phyloP scores from a whole-genome alignment of 306 rosid genomes.

The Begonia masoniana region DNA sequence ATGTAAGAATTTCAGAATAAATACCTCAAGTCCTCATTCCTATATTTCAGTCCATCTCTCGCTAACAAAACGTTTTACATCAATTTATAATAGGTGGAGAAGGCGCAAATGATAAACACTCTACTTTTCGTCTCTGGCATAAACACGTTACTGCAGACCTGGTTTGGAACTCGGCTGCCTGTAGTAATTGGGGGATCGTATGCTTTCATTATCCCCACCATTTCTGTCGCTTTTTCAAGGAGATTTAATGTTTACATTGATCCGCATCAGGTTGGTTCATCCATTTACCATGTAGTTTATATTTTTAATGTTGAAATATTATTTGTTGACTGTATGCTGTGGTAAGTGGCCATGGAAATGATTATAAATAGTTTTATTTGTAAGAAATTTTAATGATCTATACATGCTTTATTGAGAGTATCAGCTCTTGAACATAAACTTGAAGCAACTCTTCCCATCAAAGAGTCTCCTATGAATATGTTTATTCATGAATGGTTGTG shows the following conservation, averaged over 20 bases:
- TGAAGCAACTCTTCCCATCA: no score
- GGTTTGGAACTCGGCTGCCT: conserved; percentile 67
- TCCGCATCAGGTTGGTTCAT: conserved; percentile 49
- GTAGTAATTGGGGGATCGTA: conserved; percentile 74
- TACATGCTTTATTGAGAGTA: no score
- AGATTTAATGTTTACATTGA: conserved; percentile 32
- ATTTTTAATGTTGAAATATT: background rate
- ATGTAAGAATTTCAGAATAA: conserved; percentile 27
- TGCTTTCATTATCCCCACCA: conserved; percentile 50
- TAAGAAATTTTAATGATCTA: no score
- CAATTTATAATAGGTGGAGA: conserved; percentile 42
- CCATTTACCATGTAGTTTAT: background rate
- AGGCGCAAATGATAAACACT: conserved; percentile 71
- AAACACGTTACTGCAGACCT: conserved; percentile 60
- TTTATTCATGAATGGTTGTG: no score
- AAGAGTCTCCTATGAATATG: no score
- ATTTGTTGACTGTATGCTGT: background rate
- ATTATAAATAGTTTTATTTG: no score
- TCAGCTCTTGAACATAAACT: no score
- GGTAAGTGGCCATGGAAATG: no score
- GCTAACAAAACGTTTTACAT: background rate
- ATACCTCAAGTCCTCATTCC: background rate
- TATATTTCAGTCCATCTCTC: background rate
- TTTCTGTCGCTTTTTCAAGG: conserved; percentile 35
- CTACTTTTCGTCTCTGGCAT: conserved; percentile 63